Percentiles rank a stretch among this genome's conserved stretches.
phyloP scores from a whole-genome alignment of 352 stramenopile species.

The Sclerospora graminicola region DNA sequence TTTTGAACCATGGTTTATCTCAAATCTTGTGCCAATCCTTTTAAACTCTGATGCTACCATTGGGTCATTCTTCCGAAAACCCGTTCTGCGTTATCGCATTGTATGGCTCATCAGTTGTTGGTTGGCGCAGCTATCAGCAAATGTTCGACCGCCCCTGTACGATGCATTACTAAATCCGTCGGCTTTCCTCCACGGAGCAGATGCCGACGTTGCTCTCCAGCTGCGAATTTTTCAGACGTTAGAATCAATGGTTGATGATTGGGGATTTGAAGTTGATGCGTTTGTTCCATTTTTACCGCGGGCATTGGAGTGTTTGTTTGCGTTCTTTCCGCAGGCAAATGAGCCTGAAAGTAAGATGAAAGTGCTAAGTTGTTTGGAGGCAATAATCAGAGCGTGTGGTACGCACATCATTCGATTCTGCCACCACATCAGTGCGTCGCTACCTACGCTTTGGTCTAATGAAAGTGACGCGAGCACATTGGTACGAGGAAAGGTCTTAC shows the following conservation, averaged over 20 bases:
- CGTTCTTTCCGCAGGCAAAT: conserved; percentile 50
- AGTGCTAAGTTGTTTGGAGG: conserved; percentile 57
- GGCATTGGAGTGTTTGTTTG: conserved; percentile 50
- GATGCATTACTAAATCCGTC: conserved; percentile 48
- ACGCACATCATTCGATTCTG: conserved; percentile 32
- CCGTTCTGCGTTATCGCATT: conserved; percentile 63
- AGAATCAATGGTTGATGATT: conserved; percentile 72
- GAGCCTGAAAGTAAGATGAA: conserved; percentile 78
- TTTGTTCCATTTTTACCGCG: conserved; percentile 62
- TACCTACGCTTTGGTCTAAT: conserved; percentile 62
- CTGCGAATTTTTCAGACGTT: conserved; percentile 68
- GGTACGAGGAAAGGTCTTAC: conserved; percentile 72
- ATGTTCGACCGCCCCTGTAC: conserved; percentile 65
- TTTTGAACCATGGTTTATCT: conserved; percentile 80
- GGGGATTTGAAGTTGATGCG: conserved; percentile 62
- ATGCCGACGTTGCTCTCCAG: conserved; percentile 52
- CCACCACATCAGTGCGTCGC: conserved; percentile 53
- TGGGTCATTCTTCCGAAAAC: conserved; percentile 36
- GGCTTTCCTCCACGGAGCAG: conserved; percentile 19
- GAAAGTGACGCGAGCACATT: conserved; percentile 71
- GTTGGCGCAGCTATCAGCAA: conserved; percentile 67
- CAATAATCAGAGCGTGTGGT: conserved; percentile 58
- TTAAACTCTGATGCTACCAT: conserved; percentile 15
- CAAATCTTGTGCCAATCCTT: conserved; percentile 63
- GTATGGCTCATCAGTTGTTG: conserved; percentile 84